phyloP scores from a whole-genome alignment of 805 yeast genomes.

The Suhomyces canberraensis region DNA sequence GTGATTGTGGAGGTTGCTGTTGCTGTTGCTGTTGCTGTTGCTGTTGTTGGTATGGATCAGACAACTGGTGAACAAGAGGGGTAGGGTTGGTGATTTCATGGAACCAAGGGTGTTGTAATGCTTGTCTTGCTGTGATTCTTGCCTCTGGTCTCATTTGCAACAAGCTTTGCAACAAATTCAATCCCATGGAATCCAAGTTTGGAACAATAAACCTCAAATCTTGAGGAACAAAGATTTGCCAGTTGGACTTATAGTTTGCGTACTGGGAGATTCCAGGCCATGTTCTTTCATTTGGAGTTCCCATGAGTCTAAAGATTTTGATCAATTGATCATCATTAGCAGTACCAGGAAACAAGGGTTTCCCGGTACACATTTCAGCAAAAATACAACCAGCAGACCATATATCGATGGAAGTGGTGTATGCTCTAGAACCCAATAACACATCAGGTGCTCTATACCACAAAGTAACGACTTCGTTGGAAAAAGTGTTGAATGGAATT shows the following conservation, averaged over 20 bases:
- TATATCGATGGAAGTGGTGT: constrained; percentile 94
- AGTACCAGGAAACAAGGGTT: constrained; percentile 93
- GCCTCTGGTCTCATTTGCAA: constrained; percentile 62
- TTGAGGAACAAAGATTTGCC: constrained; percentile 85
- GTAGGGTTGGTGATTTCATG: constrained; percentile 57
- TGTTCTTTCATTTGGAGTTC: constrained; percentile 91
- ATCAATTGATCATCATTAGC: constrained; percentile 93
- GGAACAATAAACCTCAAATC: constrained; percentile 72
- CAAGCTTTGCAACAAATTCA: constrained; percentile 59
- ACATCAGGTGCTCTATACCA: constrained; percentile 99
- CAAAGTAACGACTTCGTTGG: constrained; percentile 94
- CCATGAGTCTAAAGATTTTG: constrained; percentile 89
- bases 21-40: constrained; percentile 12
- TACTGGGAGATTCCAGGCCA: constrained; percentile 96
- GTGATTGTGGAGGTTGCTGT: constrained; percentile 14
- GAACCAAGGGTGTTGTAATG: constrained; percentile 75
- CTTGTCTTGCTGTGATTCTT: constrained; percentile 58
- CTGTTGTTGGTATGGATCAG: constrained; percentile 31
- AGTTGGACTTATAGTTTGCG: constrained; percentile 82
- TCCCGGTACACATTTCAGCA: constrained; percentile 98
- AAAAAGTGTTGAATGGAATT: constrained; percentile 94
- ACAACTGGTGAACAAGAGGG: constrained; percentile 30
- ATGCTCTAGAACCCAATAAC: constrained; percentile 87
- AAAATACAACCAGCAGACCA: constrained; percentile 99
- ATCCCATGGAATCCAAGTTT: constrained; percentile 64